Conservation (phyloP, 75 land plant species). For the Sequoia sempervirens region DNA sequence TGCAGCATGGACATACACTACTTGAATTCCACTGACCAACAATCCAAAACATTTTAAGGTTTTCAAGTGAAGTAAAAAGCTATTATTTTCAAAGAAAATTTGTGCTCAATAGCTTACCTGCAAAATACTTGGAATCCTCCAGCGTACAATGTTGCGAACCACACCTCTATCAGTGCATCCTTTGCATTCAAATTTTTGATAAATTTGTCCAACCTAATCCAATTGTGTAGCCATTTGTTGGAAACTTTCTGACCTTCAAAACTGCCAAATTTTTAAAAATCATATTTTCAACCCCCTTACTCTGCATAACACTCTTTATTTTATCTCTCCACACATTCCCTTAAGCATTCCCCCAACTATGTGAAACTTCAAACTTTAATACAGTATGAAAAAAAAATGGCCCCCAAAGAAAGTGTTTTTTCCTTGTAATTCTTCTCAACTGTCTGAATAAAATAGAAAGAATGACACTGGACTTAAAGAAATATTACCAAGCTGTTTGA, state of each 20-base stretch:
- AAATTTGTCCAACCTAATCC: conserved; percentile 84
- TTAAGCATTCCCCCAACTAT: neutral
- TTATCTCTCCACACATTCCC: neutral
- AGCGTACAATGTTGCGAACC: conserved; percentile 77
- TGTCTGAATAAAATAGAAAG: neutral
- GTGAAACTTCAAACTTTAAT: neutral
- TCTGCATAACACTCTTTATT: neutral
- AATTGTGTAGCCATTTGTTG: conserved; percentile 9
- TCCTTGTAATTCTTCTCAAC: neutral
- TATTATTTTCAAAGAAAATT: neutral
- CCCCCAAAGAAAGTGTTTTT: neutral
- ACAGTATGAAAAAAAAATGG: neutral
- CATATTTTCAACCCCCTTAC: conserved; percentile 11
- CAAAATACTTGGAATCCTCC: conserved; percentile 73
- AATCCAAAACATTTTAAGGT: neutral
- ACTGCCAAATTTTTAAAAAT: conserved; percentile 5
- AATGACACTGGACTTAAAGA: neutral
- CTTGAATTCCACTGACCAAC: neutral
- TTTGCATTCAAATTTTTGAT: conserved; percentile 84
- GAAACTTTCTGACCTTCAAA: conserved; percentile 7
- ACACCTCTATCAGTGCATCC: conserved; percentile 53
- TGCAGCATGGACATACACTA: neutral
- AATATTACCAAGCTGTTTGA: neutral
- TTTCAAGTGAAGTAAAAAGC: conserved; percentile 2
- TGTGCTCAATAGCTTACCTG: conserved; percentile 48